A percentile compares a stretch with the other conserved stretches of the same genome.
phyloP scores from a whole-genome alignment of 257 asterid species.

The Salvia rosmarinus region DNA sequence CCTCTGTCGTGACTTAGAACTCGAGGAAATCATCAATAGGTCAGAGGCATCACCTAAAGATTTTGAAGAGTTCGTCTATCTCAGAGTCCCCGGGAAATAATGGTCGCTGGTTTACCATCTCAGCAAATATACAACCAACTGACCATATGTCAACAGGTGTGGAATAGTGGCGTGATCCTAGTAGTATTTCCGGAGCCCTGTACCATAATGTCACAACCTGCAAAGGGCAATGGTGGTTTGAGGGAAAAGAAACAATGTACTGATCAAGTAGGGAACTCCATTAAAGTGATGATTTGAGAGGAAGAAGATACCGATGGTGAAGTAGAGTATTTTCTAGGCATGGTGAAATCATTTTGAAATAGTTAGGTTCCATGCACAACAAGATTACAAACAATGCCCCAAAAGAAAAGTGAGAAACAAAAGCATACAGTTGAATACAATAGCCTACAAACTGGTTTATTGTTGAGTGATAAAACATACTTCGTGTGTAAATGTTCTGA shows the following conservation, averaged over 20 bases:
- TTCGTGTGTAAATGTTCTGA: slow-evolving; percentile 95
- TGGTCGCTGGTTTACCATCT: slow-evolving; percentile 85
- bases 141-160: slow-evolving; percentile 99
- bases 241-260: slow-evolving; percentile 9
- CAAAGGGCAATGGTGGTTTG: slow-evolving; percentile 27
- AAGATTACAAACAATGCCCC: slow-evolving; percentile 15
- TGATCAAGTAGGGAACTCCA: slow-evolving; percentile 15
- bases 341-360: background rate
- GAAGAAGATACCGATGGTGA: slow-evolving; percentile 15
- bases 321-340: slow-evolving; percentile 10
- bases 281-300: slow-evolving; percentile 6
- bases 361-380: slow-evolving; percentile 11
- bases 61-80: slow-evolving; percentile 86
- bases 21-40: slow-evolving; percentile 4
- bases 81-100: slow-evolving; percentile 98
- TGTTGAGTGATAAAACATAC: slow-evolving; percentile 40
- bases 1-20: background rate
- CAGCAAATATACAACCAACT: slow-evolving; percentile 97
- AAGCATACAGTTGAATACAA: background rate
- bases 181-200: slow-evolving; percentile 97
- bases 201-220: slow-evolving; percentile 99
- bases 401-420: background rate
- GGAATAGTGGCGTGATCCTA: slow-evolving; percentile 92
- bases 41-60: slow-evolving; percentile 66
- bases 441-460: slow-evolving; percentile 10